Base-by-base conservation (phyloP, 2,329 filamentous ascomycete genomes). In the Anthostomella pinea region DNA sequence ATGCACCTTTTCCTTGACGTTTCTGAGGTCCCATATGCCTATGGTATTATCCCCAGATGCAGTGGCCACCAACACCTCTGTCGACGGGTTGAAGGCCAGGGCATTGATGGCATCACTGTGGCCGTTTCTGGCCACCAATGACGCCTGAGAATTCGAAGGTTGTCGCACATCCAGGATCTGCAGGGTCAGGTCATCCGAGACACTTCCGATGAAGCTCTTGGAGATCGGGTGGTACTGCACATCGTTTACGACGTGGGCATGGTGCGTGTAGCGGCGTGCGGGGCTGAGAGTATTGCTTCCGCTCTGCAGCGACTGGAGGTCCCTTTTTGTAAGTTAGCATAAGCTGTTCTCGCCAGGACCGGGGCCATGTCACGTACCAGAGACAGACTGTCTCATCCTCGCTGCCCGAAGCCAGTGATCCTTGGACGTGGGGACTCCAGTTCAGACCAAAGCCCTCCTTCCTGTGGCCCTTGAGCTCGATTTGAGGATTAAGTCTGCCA, bases 21-120 rank as follows among this genome's bases (percentile, higher is more conserved):
- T 94, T 48, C 93, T 83, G 43, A 98, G 68, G 67, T 98, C 93
- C 89, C 93, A 98, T 38, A 98, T 76, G 8, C 85, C 91, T 44
- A 98, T 87, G 0, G 89, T 93, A 69, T 95, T 95, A 62, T 98
- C 93, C 1, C 87, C 89, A 18, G 91, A 97, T 3, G 88, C 93
- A 0, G 93, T 97, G 8, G 90, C 93, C 24, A 98, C 74, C 23
- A 95, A 75, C 22, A 85, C 87, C 58, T 98, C 91, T n/a, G 84
- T 85, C 20, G 83, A 83, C 0, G 90, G 90, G 58, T 96, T 95
- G 69, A 96, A 98, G 0, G 93, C 83, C 17, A 98, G 71, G n/a
- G 88, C 85, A 60, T 98, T 98, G 64, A 98, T 90, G 13, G 91
- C 91, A 62, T 97, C 93, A 7, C 77, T 77, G 59, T 98, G 94